phyloP scores from a whole-genome alignment of 768 basidiomycete species.

The Trametes coccinea region DNA sequence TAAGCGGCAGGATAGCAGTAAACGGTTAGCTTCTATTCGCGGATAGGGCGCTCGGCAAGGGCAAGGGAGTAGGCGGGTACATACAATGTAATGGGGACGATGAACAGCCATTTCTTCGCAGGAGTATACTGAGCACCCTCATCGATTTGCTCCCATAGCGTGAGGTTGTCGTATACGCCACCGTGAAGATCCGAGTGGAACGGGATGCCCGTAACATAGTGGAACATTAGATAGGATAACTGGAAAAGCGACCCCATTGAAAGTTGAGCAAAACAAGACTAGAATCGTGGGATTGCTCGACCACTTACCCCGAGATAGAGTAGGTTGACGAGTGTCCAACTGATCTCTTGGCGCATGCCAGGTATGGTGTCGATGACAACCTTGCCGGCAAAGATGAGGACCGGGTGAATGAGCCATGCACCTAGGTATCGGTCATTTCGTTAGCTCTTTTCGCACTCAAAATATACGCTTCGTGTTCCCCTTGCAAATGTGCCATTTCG shows the following conservation, averaged over 20 bases:
- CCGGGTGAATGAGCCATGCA: constrained; percentile 96
- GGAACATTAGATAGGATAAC: constrained; percentile 99
- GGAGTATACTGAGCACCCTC: constrained; percentile 98
- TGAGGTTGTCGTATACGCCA: constrained; percentile 96
- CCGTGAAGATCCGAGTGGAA: constrained; percentile 86
- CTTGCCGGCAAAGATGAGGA: constrained; percentile 89
- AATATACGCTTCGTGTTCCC: background rate
- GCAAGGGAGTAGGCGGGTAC: constrained; percentile 32
- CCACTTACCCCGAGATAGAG: constrained; percentile 82
- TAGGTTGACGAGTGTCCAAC: constrained; percentile 94
- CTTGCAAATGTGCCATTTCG: background rate
- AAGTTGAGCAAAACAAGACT: background rate
- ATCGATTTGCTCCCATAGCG: constrained; percentile 99
- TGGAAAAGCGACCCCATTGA: constrained; percentile 32
- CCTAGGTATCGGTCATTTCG: constrained; percentile 46
- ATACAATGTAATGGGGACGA: constrained; percentile 86
- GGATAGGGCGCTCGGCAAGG: background rate
- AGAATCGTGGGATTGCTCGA: background rate
- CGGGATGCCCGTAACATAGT: constrained; percentile 96
- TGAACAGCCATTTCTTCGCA: constrained; percentile 94
- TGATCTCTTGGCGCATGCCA: constrained; percentile 89
- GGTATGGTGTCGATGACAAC: constrained; percentile 92
- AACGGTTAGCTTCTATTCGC: background rate
- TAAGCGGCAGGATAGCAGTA: constrained; percentile 16
- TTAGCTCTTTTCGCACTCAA: background rate